Base-by-base conservation (phyloP, 2,329 filamentous ascomycete species). In the Fusarium nematophilum region DNA sequence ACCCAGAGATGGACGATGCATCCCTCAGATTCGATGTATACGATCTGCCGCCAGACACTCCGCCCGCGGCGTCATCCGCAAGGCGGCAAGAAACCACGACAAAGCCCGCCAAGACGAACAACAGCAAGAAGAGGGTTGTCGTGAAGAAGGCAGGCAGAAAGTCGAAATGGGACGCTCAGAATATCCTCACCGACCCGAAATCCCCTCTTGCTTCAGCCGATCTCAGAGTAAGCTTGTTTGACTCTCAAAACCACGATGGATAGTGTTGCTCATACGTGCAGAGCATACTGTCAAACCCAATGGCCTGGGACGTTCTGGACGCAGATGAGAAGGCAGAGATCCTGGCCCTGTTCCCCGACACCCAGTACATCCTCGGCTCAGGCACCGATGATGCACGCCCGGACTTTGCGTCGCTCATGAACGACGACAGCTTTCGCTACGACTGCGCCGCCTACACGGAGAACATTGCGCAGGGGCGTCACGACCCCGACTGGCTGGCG, bases 401-500 rank as follows among this genome's bases (percentile, higher is more conserved):
- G 0, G 68, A 83, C 57, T 70, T 81, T 37, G 67, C 65, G 4
- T 74, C 76, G 11, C 74, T 83, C 9, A 74, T 75, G 55, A 82
- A 79, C 60, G 79, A 79, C 65, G 74, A 81, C 61, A 76, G 75
- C 59, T 82, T 83, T 64, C 79, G 81, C 9, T 71, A 79, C 39
- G 79, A 81, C 65, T 77, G 79, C 45, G 75, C 78, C 1, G 73
- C 73, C 4, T 83, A 82, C 65, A 76, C 76, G 25, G 77, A 80
- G 27, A 75, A 82, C 58, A 70, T 86, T 14, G 59, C 68, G 5
- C 70, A 74, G 29, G 84, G 84, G 4, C 78, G 76, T 27, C 81
- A 85, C 53, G 82, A 86, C 59, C 75, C 78, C 2, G 75, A 77
- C 11, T 86, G 84, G 84, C 76, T 87, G 7, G 72, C 67, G 13